Evolutionary conservation across 148 eudicot species (phyloP).

Genomic region (Fallopia convolvulus): DNA sequence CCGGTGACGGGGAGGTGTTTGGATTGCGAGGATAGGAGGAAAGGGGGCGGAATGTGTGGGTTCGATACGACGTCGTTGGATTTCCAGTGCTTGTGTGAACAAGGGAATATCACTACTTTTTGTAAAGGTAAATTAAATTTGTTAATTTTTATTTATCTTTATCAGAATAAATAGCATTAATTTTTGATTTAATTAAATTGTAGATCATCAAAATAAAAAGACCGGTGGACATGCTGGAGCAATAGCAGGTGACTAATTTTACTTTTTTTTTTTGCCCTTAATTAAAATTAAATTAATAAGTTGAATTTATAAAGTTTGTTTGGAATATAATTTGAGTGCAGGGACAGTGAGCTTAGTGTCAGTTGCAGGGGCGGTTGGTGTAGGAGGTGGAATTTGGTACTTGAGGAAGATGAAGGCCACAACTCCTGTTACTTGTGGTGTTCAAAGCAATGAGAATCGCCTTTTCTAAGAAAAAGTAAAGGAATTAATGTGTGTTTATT

Average conservation of each 20-base stretch:
- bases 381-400: conserved; percentile 84
- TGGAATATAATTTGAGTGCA: conserved; percentile 14
- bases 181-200: background rate
- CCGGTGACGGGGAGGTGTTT: conserved; percentile 68
- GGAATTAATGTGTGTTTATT: background rate
- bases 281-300: background rate
- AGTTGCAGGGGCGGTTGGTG: conserved; percentile 67
- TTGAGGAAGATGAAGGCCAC: conserved; percentile 70
- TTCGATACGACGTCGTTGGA: conserved; percentile 49
- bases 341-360: conserved; percentile 73
- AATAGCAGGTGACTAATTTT: conserved; percentile 28
- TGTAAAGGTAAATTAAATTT: conserved; percentile 54
- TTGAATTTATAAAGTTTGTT: background rate
- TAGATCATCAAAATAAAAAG: conserved; percentile 25
- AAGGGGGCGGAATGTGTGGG: conserved; percentile 85
- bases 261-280: background rate
- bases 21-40: conserved; percentile 59
- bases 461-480: conserved; percentile 34
- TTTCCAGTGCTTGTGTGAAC: conserved; percentile 69
- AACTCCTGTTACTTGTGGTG: conserved; percentile 88
- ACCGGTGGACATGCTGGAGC: conserved; percentile 23
- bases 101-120: conserved; percentile 61
- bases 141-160: no score
- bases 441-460: conserved; percentile 78
- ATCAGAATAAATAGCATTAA: no score